Evolutionary conservation across 129 eudicot genomes (phyloP).

Genomic region (Artemisia tridentata): DNA sequence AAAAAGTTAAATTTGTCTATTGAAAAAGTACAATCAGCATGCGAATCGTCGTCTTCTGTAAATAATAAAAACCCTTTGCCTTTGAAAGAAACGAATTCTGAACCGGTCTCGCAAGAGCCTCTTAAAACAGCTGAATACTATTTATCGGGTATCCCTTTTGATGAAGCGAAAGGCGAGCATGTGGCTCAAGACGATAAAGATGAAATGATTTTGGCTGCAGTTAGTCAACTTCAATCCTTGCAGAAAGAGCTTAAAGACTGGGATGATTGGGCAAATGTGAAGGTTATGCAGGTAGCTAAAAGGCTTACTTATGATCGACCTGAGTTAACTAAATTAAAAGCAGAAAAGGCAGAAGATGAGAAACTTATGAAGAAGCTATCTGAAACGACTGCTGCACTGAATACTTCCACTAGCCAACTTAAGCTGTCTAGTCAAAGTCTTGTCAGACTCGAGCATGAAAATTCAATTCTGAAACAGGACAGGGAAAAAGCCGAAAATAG

Average conservation of each 20-base stretch:
- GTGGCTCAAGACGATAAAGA: constrained; percentile 50
- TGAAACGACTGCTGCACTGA: constrained; percentile 52
- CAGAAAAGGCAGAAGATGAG: constrained; percentile 56
- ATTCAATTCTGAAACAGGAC: constrained; percentile 32
- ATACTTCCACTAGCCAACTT: constrained; percentile 33
- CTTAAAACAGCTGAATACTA: constrained; percentile 32
- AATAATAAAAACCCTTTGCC: constrained; percentile 30
- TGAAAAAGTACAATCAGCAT: constrained; percentile 36
- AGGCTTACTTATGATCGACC: constrained; percentile 48
- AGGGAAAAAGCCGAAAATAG: constrained; percentile 32
- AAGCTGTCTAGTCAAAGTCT: constrained; percentile 37
- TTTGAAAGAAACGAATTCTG: constrained; percentile 30
- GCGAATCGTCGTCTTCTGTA: constrained; percentile 34
- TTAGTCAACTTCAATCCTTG: constrained; percentile 31
- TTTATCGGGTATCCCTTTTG: constrained; percentile 47
- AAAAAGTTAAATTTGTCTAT: constrained; percentile 30
- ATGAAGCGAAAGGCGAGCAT: constrained; percentile 37
- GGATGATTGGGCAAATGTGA: constrained; percentile 59
- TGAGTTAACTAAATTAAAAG: constrained; percentile 50
- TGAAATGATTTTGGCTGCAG: constrained; percentile 28
- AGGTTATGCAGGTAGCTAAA: constrained; percentile 62
- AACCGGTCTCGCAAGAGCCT: constrained; percentile 1
- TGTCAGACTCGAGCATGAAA: constrained; percentile 45
- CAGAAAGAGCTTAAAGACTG: constrained; percentile 45
- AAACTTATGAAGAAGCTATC: constrained; percentile 42